phyloP scores from a whole-genome alignment of 2,329 filamentous ascomycete species.

The Penicillium sp. region DNA sequence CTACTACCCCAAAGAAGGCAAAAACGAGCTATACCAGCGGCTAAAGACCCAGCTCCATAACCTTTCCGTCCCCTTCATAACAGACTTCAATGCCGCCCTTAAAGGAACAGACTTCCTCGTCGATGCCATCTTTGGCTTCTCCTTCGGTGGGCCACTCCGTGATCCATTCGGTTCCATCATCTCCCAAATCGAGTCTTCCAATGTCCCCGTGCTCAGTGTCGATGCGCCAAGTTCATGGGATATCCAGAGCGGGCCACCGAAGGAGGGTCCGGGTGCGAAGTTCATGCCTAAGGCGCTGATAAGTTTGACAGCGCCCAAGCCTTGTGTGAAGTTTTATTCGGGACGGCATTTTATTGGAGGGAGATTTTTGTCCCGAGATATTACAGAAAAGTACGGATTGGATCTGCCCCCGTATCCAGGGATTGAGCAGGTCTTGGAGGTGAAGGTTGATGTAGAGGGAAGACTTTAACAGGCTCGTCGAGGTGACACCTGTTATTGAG shows the following conservation, averaged over 20 bases:
- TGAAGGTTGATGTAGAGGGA: conserved; percentile 47
- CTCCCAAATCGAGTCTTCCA: conserved; percentile 69
- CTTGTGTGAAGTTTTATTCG: conserved; percentile 77
- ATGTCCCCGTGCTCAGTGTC: conserved; percentile 78
- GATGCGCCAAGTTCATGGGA: conserved; percentile 95
- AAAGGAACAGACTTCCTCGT: conserved; percentile 74
- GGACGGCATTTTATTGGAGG: conserved; percentile 93
- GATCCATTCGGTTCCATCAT: conserved; percentile 88
- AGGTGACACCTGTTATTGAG: too few species aligned
- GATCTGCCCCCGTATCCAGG: conserved; percentile 82
- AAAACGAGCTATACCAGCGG: conserved; percentile 86
- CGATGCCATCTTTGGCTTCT: conserved; percentile 95
- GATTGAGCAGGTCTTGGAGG: conserved; percentile 85
- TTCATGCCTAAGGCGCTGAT: conserved; percentile 82
- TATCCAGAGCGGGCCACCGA: conserved; percentile 81
- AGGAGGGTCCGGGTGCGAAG: conserved; percentile 71
- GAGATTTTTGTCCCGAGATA: conserved; percentile 74
- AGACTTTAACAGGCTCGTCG: conserved; percentile 26
- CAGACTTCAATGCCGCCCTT: conserved; percentile 72
- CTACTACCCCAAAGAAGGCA: conserved; percentile 90
- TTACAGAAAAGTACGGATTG: conserved; percentile 83
- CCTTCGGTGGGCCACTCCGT: conserved; percentile 87
- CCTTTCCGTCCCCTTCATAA: conserved; percentile 77
- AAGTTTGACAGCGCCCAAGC: conserved; percentile 91
- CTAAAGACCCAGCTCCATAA: conserved; percentile 82